These are phyloP conservation scores for Ogataea pignaliae DNA, from an alignment of 805 yeast genomes.

Conservation along the genomic window DNA sequence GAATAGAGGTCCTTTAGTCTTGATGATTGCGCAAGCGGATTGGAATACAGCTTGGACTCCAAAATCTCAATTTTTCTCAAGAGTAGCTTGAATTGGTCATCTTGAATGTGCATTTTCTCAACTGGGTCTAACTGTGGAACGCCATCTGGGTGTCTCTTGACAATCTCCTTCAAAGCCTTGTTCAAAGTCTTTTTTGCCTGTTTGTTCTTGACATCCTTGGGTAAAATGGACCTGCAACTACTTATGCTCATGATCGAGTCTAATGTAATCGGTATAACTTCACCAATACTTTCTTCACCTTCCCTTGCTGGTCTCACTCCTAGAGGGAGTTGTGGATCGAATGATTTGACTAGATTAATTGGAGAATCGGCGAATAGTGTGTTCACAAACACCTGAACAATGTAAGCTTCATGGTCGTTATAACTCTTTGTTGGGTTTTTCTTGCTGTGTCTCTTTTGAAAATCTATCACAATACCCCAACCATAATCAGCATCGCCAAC, in stretches of 20 bases:
- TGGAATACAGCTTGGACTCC: slow-evolving; percentile 65
- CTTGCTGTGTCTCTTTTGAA: slow-evolving; percentile 58
- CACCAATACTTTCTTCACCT: slow-evolving; percentile 69
- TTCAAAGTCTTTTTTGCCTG: slow-evolving; percentile 56
- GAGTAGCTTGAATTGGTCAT: slow-evolving; percentile 64
- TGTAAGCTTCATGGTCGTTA: slow-evolving; percentile 84
- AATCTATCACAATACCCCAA: slow-evolving; percentile 90
- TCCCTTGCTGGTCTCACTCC: slow-evolving; percentile 82
- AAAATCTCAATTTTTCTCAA: slow-evolving; percentile 77
- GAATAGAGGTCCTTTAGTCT: slow-evolving; percentile 60
- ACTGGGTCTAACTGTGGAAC: slow-evolving; percentile 90
- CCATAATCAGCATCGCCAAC: slow-evolving; percentile 72
- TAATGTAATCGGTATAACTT: slow-evolving; percentile 80
- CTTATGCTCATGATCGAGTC: slow-evolving; percentile 72
- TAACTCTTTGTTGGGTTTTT: slow-evolving; percentile 53
- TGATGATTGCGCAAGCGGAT: slow-evolving; percentile 62
- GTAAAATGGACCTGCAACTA: slow-evolving; percentile 75
- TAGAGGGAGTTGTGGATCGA: slow-evolving; percentile 73
- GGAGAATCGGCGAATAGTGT: slow-evolving; percentile 81
- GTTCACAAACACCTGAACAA: slow-evolving; percentile 79
- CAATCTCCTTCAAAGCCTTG: slow-evolving; percentile 76
- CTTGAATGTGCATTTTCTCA: slow-evolving; percentile 80
- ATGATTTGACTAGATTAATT: slow-evolving; percentile 70
- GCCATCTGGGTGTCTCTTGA: slow-evolving; percentile 83
- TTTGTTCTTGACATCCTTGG: slow-evolving; percentile 61